phyloP scores from a whole-genome alignment of 1,139 yeast species.

The Hemisphaericaspora xylofermentans region DNA sequence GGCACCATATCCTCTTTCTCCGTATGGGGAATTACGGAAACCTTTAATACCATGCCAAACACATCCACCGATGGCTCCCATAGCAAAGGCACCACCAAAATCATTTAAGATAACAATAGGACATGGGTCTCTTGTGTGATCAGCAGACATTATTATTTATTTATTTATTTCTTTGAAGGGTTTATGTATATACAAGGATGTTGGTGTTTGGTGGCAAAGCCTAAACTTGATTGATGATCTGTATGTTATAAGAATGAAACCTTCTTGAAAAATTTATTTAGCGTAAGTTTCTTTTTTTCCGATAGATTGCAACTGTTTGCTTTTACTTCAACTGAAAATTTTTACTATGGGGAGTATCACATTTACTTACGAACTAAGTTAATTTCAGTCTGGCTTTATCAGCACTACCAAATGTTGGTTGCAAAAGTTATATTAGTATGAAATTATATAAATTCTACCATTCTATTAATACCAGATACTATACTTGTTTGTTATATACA shows the following conservation, averaged over 20 bases:
- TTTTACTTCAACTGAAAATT: neutral
- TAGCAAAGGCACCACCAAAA: slow-evolving; percentile 98
- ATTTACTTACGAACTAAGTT: neutral
- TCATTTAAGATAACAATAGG: slow-evolving; percentile 94
- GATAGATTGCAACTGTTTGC: neutral
- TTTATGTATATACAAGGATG: neutral
- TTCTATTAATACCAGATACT: too few species aligned
- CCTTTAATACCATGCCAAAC: slow-evolving; percentile 99
- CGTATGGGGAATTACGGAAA: slow-evolving; percentile 94
- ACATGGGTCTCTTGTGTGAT: slow-evolving; percentile 99
- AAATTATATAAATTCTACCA: neutral
- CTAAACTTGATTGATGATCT: neutral
- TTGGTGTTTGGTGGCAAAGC: neutral
- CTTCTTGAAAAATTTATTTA: slow-evolving; percentile 1
- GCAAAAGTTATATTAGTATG: too few species aligned
- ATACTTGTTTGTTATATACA: too few species aligned
- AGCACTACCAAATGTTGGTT: neutral
- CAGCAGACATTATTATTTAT: slow-evolving; percentile 68
- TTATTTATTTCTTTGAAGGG: neutral
- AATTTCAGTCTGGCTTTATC: neutral
- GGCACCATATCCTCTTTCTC: slow-evolving; percentile 91
- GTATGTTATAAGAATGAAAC: too few species aligned
- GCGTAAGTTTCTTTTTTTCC: neutral
- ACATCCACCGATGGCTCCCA: slow-evolving; percentile 98
- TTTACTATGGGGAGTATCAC: neutral